Percentiles rank a stretch among this genome's conserved stretches.
Conservation (phyloP, 2,329 filamentous ascomycete species). For the Hawksworthiomyces lignivorus region DNA sequence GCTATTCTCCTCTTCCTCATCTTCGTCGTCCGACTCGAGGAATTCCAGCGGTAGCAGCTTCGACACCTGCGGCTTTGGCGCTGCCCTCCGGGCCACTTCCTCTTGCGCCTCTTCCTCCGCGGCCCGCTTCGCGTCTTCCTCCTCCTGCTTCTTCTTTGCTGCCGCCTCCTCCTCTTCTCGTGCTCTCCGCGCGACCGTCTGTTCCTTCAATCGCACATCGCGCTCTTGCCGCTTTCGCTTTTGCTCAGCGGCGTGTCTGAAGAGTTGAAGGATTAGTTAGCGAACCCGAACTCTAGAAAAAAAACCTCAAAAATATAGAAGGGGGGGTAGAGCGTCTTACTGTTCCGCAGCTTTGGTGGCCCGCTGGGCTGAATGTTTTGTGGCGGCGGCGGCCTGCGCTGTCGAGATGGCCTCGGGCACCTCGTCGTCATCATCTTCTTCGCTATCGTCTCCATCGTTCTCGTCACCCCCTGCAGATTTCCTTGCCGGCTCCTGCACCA, state of each 20-base stretch:
- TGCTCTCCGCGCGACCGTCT: conserved; percentile 42
- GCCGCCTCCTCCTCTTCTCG: conserved; percentile 18
- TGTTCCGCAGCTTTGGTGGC: conserved; percentile 43
- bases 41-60: conserved; percentile 45
- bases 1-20: conserved; percentile 21
- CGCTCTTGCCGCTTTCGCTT: conserved; percentile 50
- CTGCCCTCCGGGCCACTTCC: neutral
- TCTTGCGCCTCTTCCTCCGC: conserved; percentile 14
- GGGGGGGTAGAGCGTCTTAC: conserved; percentile 28
- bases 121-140: neutral
- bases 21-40: conserved; percentile 45
- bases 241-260: conserved; percentile 40
- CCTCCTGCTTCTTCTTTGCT: conserved; percentile 15
- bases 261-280: too few species aligned
- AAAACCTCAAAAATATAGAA: neutral
- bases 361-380: conserved; percentile 37
- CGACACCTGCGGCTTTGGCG: conserved; percentile 29
- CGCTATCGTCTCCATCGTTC: conserved; percentile 26
- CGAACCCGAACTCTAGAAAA: neutral
- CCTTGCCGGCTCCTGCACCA: conserved; percentile 10
- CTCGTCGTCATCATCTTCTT: conserved; percentile 43
- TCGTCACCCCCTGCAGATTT: conserved; percentile 13
- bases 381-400: conserved; percentile 36
- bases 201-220: conserved; percentile 46
- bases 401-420: conserved; percentile 54